These are phyloP conservation scores for Termitomyces heimii DNA, from an alignment of 768 basidiomycete genomes.

Conservation along the genomic window DNA sequence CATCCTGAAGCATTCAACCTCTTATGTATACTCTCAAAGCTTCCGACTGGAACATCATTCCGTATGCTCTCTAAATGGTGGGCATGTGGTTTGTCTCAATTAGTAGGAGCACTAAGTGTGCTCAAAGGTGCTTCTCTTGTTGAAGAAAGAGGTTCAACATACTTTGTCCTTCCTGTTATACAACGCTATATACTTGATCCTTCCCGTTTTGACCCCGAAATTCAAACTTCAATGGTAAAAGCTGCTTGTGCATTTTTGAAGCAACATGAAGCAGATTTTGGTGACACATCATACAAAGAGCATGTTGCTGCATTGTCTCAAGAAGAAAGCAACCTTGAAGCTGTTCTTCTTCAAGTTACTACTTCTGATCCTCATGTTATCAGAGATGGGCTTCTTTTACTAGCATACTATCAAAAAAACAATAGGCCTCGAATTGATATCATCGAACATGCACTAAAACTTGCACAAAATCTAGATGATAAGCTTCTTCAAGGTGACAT, in stretches of 20 bases:
- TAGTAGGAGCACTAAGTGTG: neutral
- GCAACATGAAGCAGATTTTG: conserved; percentile 6
- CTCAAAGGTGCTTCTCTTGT: conserved; percentile 5
- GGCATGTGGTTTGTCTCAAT: neutral
- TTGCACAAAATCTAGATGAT: neutral
- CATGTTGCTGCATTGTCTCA: neutral
- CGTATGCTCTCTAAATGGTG: neutral
- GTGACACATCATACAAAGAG: conserved; percentile 5
- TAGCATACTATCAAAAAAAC: conserved; percentile 8
- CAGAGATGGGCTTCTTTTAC: neutral
- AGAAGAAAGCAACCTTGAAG: conserved; percentile 12
- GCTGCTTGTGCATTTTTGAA: conserved; percentile 9
- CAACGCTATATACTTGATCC: conserved; percentile 11
- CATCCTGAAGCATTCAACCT: neutral
- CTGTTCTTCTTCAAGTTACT: conserved; percentile 10
- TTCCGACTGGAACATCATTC: neutral
- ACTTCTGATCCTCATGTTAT: neutral
- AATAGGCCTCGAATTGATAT: conserved; percentile 10
- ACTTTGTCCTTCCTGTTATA: conserved; percentile 5
- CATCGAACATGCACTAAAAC: conserved; percentile 1
- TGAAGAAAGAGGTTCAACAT: neutral
- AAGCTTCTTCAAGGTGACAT: neutral
- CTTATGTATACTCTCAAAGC: neutral
- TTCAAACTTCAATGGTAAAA: neutral
- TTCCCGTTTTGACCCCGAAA: neutral